Evolutionary conservation across 768 basidiomycete genomes (phyloP).

Genomic region (Fomitopsis serialis): DNA sequence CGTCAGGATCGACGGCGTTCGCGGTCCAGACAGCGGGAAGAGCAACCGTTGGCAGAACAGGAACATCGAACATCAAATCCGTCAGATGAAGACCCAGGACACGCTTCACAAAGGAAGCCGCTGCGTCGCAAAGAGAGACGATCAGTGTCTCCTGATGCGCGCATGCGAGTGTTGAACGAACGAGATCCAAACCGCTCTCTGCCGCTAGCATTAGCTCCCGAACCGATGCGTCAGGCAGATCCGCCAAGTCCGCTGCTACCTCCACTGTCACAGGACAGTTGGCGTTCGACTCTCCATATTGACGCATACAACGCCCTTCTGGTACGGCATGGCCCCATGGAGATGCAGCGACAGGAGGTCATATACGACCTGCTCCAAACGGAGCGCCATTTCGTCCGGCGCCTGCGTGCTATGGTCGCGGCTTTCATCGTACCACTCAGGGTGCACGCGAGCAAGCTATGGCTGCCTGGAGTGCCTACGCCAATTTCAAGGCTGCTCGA

Average conservation of each 20-base stretch:
- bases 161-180: no score
- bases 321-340: slow-evolving; percentile 38
- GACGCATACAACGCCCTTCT: slow-evolving; percentile 31
- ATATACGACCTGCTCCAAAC: slow-evolving; percentile 65
- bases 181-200: no score
- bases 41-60: no score
- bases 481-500: slow-evolving; percentile 73
- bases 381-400: slow-evolving; percentile 64
- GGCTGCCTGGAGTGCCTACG: slow-evolving; percentile 77
- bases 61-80: no score
- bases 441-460: slow-evolving; percentile 58
- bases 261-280: neutral
- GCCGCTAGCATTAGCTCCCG: no score
- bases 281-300: slow-evolving; percentile 21
- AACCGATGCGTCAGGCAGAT: no score
- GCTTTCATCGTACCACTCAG: slow-evolving; percentile 78
- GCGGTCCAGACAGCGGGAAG: no score
- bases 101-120: no score
- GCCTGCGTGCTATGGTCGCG: slow-evolving; percentile 58
- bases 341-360: slow-evolving; percentile 59
- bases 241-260: no score
- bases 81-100: no score
- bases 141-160: no score
- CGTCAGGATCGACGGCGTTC: slow-evolving; percentile 8
- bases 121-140: no score